Base-by-base conservation (phyloP, 768 basidiomycete species). In the Pisolithus orientalis region DNA sequence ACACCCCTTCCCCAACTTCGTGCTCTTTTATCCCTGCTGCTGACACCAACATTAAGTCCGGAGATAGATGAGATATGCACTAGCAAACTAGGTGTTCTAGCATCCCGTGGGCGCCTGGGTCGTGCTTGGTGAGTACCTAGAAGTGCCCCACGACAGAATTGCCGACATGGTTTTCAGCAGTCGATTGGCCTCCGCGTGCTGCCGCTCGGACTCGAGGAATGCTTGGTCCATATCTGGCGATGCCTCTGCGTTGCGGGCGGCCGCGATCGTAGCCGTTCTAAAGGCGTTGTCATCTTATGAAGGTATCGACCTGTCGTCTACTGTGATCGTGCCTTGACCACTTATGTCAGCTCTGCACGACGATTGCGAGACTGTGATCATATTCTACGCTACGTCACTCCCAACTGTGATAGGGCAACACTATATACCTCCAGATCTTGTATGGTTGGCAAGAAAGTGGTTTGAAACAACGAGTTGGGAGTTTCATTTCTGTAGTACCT, bases 361-460 rank as follows among this genome's bases (percentile, higher is more conserved):
- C 48, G 75, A 75, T 28, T 85, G 85, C 14, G 85, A 80, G 55
- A 83, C 85, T 1, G 80, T 90, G 21, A 84, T 88, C 54, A 77
- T 85, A 0, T 95, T 90, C 65, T 96, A 93, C 65, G 77, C 85
- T 0, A 79, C 85, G 0, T 84, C 88, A 2, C 72, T 97, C 28
- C 75, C 79, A 1, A 71, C 78, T 16, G 70, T 70, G 7, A 76
- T 90, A 11, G 90, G 90, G 1, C 59, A 72, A 0, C 62, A 65
- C 2, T 94, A 84, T 60, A 74, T 80, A 49, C 65, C 80, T 5
- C 88, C 94, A 0, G 85, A 83, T 54, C 73, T 96, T 5, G 76
- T 82, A 2, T 84, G 80, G 59, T 75, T 96, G 42, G 90, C 87
- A 7, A 72, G 70, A 16, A 78, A 78, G 58, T 95, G 93, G 85